These are phyloP conservation scores for Omphalea diandra DNA, from an alignment of 441 rosid genomes.

Conservation along the genomic window DNA sequence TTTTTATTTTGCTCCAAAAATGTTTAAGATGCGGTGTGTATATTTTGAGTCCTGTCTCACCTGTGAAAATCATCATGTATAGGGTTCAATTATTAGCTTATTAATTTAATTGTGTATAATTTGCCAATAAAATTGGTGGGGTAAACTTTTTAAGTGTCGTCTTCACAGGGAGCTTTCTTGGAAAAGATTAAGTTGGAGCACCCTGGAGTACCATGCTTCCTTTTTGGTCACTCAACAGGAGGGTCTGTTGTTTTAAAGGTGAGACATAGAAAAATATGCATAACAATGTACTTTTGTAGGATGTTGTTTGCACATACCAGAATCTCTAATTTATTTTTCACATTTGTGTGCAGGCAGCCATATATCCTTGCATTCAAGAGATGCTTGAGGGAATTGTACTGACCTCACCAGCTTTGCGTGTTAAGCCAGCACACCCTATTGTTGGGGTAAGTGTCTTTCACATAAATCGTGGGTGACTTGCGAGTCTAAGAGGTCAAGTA, in stretches of 20 bases:
- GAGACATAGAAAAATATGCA: neutral
- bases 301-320: neutral
- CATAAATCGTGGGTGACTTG: neutral
- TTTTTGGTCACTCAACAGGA: conserved; percentile 96
- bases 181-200: conserved; percentile 74
- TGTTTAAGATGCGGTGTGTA: neutral
- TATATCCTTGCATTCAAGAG: conserved; percentile 46
- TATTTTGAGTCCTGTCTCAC: neutral
- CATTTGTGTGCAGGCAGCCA: conserved; percentile 55
- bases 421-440: conserved; percentile 92
- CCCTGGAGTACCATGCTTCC: conserved; percentile 89
- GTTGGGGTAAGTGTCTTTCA: conserved; percentile 55
- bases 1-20: neutral
- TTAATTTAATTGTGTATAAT: neutral
- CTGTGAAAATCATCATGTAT: neutral
- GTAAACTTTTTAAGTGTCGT: neutral
- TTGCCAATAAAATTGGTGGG: neutral
- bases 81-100: neutral
- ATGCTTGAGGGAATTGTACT: conserved; percentile 82
- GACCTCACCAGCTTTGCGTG: conserved; percentile 93
- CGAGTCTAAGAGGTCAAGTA: neutral
- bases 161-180: conserved; percentile 69
- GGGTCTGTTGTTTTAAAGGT: conserved; percentile 98
- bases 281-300: too few relatives aligned
- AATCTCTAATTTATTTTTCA: conserved; percentile 16